A percentile compares a stretch with the other conserved stretches of the same genome.
Conservation (phyloP, 441 rosid species). For the Jatropha multifida region DNA sequence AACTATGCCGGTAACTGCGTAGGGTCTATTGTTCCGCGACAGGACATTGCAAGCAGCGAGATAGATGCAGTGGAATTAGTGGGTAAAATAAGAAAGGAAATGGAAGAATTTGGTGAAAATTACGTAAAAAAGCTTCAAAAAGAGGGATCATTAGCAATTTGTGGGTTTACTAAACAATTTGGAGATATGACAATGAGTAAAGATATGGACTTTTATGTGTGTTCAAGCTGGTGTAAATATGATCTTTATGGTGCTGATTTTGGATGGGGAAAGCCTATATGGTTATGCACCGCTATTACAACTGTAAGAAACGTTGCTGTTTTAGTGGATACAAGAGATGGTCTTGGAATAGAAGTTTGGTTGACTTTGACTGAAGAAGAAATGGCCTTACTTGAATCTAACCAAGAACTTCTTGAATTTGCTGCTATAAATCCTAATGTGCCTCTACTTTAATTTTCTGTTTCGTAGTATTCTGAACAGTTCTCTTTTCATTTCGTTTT, state of each 20-base stretch:
- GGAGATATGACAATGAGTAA: neutral
- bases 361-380: constrained; percentile 31
- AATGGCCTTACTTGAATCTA: constrained; percentile 24
- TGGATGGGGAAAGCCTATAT: constrained; percentile 41
- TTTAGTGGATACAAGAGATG: constrained; percentile 36
- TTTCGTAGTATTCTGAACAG: too few species aligned
- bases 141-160: constrained; percentile 11
- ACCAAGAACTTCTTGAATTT: constrained; percentile 35
- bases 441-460: neutral
- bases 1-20: constrained; percentile 29
- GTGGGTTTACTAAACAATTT: constrained; percentile 7
- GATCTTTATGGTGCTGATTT: constrained; percentile 36
- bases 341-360: constrained; percentile 51
- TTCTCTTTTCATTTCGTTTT: too few species aligned
- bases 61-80: constrained; percentile 23
- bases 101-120: constrained; percentile 13
- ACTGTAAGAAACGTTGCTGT: constrained; percentile 17
- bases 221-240: constrained; percentile 29
- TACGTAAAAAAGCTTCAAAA: constrained; percentile 13
- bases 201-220: constrained; percentile 23
- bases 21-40: neutral
- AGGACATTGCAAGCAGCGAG: neutral
- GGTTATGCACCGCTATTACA: constrained; percentile 18
- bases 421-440: constrained; percentile 20
- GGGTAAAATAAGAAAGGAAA: constrained; percentile 20